phyloP scores from a whole-genome alignment of 495 filamentous ascomycete genomes.

The Trichoderma orchidacearum region DNA sequence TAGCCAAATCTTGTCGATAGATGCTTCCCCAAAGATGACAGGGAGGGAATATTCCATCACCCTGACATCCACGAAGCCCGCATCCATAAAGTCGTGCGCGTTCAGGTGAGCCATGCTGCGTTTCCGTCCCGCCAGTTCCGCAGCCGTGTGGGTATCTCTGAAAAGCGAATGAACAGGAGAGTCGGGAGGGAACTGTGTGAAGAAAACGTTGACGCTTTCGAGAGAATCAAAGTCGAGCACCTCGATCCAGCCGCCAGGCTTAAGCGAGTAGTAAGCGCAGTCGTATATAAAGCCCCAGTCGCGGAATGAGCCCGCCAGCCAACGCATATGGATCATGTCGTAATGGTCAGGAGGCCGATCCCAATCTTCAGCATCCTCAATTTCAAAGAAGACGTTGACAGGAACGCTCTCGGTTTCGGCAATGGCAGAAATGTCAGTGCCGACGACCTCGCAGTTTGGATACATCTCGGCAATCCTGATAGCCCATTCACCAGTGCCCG shows the following conservation, averaged over 20 bases:
- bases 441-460: constrained; percentile 49
- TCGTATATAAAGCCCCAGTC: constrained; percentile 49
- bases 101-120: constrained; percentile 42
- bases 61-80: constrained; percentile 49
- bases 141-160: constrained; percentile 25
- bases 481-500: constrained; percentile 62
- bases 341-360: constrained; percentile 40
- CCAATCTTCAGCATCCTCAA: constrained; percentile 53
- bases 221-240: constrained; percentile 40
- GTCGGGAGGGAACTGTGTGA: constrained; percentile 23
- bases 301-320: constrained; percentile 47
- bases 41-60: constrained; percentile 43
- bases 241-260: constrained; percentile 54
- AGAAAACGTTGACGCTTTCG: constrained; percentile 19
- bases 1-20: constrained; percentile 52
- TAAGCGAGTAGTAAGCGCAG: constrained; percentile 45
- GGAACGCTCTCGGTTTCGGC: constrained; percentile 35
- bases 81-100: constrained; percentile 30
- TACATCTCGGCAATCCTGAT: constrained; percentile 53
- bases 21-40: constrained; percentile 38
- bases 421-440: constrained; percentile 53
- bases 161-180: constrained; percentile 21
- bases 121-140: constrained; percentile 26
- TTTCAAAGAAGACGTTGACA: constrained; percentile 55
- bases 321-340: constrained; percentile 54